Percentiles rank a stretch among this genome's conserved stretches.
These are phyloP conservation scores for Pythium aquatile DNA, from an alignment of 352 stramenopile species.

Conservation along the genomic window DNA sequence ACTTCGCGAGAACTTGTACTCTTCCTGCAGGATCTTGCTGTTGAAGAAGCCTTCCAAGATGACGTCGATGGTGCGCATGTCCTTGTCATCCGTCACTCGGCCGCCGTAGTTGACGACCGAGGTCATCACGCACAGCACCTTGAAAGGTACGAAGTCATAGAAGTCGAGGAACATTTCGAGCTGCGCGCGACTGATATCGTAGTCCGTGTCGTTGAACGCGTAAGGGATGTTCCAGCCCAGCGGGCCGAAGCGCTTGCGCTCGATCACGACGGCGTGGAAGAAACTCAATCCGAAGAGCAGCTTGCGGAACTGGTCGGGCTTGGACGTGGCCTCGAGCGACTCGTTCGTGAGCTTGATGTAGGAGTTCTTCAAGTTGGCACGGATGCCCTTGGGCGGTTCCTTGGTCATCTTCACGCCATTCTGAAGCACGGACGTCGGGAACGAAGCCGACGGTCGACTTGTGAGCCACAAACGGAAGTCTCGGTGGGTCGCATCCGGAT, in stretches of 20 bases:
- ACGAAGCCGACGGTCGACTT: slow-evolving; percentile 63
- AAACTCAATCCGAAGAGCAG: slow-evolving; percentile 87
- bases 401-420: slow-evolving; percentile 95
- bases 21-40: slow-evolving; percentile 57
- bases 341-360: slow-evolving; percentile 91
- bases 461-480: slow-evolving; percentile 94
- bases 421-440: slow-evolving; percentile 89
- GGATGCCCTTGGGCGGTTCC: slow-evolving; percentile 89
- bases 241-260: slow-evolving; percentile 88
- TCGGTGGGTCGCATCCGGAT: slow-evolving; percentile 81
- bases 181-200: slow-evolving; percentile 69
- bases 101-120: slow-evolving; percentile 93
- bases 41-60: slow-evolving; percentile 86
- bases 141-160: slow-evolving; percentile 83
- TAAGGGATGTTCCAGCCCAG: slow-evolving; percentile 94
- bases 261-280: slow-evolving; percentile 81
- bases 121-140: slow-evolving; percentile 87
- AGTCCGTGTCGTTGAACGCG: slow-evolving; percentile 93
- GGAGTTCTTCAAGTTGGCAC: slow-evolving; percentile 86
- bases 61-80: slow-evolving; percentile 85
- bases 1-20: slow-evolving; percentile 65
- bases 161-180: slow-evolving; percentile 92
- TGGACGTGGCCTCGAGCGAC: slow-evolving; percentile 60
- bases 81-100: slow-evolving; percentile 91
- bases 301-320: slow-evolving; percentile 81